Evolutionary conservation across 108 stramenopile species (phyloP).

Genomic region (Skeletonema menzelii): DNA sequence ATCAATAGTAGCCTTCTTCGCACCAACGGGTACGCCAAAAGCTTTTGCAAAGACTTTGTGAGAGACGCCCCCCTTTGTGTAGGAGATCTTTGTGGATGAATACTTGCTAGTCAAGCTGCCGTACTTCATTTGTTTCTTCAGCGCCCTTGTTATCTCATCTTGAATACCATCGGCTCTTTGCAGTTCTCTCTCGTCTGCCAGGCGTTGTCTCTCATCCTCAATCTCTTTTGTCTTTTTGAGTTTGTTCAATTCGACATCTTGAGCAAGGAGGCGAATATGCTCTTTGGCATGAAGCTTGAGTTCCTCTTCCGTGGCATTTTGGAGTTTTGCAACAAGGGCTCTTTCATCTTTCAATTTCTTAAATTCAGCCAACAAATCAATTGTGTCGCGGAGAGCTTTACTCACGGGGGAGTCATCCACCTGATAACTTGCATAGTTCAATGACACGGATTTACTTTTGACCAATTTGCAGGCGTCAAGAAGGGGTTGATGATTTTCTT

Average conservation of each 20-base stretch:
- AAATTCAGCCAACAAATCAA: not conserved
- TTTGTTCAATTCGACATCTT: not conserved
- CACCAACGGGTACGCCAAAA: not conserved
- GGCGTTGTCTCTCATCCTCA: not conserved
- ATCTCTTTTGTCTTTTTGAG: not conserved
- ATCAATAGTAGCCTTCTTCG: not conserved
- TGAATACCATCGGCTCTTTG: not conserved
- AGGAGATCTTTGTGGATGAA: not conserved
- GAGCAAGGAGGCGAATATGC: not conserved
- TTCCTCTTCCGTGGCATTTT: not conserved
- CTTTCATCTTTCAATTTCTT: not conserved
- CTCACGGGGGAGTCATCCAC: not conserved
- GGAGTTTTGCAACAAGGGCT: not conserved
- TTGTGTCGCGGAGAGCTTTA: not conserved
- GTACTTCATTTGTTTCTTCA: conserved; percentile 2
- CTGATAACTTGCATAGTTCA: not conserved
- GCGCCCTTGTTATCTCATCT: not conserved
- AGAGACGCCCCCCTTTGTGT: not conserved
- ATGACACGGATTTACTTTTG: not conserved
- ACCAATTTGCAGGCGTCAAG: not conserved
- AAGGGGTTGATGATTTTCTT: not conserved
- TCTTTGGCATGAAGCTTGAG: not conserved
- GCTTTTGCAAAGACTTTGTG: not conserved
- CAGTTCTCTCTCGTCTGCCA: not conserved
- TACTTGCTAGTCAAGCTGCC: not conserved